phyloP scores from a whole-genome alignment of 2,329 filamentous ascomycete genomes.

The Sclerotinia sclerotiorum region DNA sequence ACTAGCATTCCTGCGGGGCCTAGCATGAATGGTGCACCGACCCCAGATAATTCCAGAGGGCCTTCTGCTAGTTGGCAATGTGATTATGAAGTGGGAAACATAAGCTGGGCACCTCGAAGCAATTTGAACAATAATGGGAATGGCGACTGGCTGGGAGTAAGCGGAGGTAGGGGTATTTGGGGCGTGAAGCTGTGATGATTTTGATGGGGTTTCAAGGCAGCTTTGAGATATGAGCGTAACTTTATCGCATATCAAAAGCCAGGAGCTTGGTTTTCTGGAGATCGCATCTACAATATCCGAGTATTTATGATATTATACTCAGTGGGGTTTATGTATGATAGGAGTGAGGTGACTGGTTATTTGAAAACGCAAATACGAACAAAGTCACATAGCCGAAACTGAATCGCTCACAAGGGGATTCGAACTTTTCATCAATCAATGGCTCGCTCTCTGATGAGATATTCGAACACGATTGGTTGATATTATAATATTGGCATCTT shows the following conservation, averaged over 20 bases:
- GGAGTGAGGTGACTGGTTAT: slow-evolving; percentile 4
- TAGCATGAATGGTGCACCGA: slow-evolving; percentile 51
- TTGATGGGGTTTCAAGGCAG: slow-evolving; percentile 23
- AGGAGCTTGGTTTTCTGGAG: slow-evolving; percentile 32
- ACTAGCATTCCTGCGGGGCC: slow-evolving; percentile 40
- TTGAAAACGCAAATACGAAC: slow-evolving; percentile 3
- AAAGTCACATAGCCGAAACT: slow-evolving; percentile 17
- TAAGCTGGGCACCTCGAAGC: slow-evolving; percentile 78
- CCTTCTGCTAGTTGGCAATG: slow-evolving; percentile 80
- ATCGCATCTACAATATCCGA: slow-evolving; percentile 32
- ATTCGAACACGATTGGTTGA: not conserved
- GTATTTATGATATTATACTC: slow-evolving; percentile 28
- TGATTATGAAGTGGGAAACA: slow-evolving; percentile 82
- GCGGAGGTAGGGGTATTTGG: slow-evolving; percentile 79
- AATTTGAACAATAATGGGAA: slow-evolving; percentile 61
- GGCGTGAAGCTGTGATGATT: slow-evolving; percentile 47
- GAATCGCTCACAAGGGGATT: not conserved
- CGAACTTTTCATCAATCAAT: not conserved
- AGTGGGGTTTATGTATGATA: slow-evolving; percentile 31
- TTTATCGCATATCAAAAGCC: slow-evolving; percentile 31
- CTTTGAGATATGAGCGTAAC: slow-evolving; percentile 27
- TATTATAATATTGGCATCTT: not conserved
- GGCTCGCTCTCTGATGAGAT: not conserved
- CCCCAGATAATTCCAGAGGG: slow-evolving; percentile 58
- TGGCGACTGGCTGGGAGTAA: slow-evolving; percentile 82